Evolutionary conservation across 129 eudicot genomes (phyloP).

Genomic region (Dittrichia graveolens): DNA sequence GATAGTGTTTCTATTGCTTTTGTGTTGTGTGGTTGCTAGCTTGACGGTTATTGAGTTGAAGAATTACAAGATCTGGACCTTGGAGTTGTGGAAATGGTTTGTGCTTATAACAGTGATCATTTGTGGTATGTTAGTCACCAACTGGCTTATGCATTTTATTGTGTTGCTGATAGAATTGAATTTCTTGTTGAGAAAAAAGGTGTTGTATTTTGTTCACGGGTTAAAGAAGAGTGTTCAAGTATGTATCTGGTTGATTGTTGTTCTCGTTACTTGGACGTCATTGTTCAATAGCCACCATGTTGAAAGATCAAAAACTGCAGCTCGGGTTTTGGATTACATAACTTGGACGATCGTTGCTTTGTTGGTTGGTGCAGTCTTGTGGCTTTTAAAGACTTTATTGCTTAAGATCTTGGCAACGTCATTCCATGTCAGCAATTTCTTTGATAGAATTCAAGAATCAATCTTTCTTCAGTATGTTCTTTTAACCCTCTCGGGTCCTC

Average conservation of each 20-base stretch:
- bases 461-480: constrained; percentile 79
- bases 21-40: constrained; percentile 61
- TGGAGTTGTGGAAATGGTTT: constrained; percentile 81
- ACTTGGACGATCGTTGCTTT: constrained; percentile 69
- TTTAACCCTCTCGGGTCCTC: constrained; percentile 72
- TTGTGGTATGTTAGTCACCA: constrained; percentile 68
- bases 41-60: constrained; percentile 49
- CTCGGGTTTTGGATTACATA: constrained; percentile 48
- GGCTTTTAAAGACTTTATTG: constrained; percentile 77
- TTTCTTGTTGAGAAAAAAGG: constrained; percentile 75
- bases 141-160: constrained; percentile 67
- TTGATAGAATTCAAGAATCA: constrained; percentile 92
- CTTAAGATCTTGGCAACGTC: constrained; percentile 78
- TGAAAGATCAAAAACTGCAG: constrained; percentile 36
- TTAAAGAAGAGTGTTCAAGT: constrained; percentile 74
- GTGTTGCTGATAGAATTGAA: constrained; percentile 80
- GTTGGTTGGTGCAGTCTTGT: constrained; percentile 65
- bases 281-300: constrained; percentile 47
- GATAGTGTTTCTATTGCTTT: constrained; percentile 51
- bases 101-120: constrained; percentile 66
- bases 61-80: constrained; percentile 40
- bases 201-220: constrained; percentile 78
- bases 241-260: constrained; percentile 72
- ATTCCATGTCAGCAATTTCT: constrained; percentile 85
- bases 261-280: constrained; percentile 76